Evolutionary conservation across 371 early-diverging fungal species (phyloP), one percentile per base, ranked within the genome.

Genomic region (Encephalitozoon romaleae): DNA sequence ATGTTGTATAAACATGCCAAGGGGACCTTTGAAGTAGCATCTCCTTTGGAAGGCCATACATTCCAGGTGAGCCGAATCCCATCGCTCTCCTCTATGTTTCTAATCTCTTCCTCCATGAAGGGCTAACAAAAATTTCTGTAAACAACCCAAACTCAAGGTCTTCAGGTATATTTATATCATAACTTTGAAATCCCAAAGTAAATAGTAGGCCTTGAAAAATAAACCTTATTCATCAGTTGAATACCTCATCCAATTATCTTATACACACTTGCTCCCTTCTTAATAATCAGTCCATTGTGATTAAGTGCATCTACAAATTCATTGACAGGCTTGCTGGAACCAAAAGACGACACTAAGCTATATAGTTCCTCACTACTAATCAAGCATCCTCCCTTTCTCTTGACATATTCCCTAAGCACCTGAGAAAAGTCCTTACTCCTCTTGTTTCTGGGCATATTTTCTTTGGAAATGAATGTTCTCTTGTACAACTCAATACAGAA

Each of bases 1-100:
- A 94, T 92, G 42, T 96, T 96, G 86, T 96, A 97, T 68, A 96
- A 85, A 78, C 91, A 90, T 4, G 92, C 91, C 70, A 96, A 90
- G 41, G 98, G 99, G 0, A 99, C 93, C 77, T 93, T 89, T 25
- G 92, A 91, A 15, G 92, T 93, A 83, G 95, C 96, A 42, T 91
- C 84, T 63, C 93, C 90, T 39, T 91, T 91, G 74, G 91, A 90
- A 69, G 96, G 94, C 89, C 94, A 94, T 28, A 92, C 92, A 87
- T 99, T 99, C 98, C 98, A 99, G 25, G 96, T 92, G 79, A 96
- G 89, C 39, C 99, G 47, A 6, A 86, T 66, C 12, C 87, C 87
- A 68, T 87, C 87, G 25, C 43, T 78, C 45, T 83, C 82, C 74
- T 87, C 87, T 55, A 86, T 84, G 47, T 74, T 77, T 43, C 80